Percentiles rank a stretch among this genome's conserved stretches.
These are phyloP conservation scores for Pestalotiopsis sp. DNA, from an alignment of 2,329 filamentous ascomycete species.

Conservation along the genomic window DNA sequence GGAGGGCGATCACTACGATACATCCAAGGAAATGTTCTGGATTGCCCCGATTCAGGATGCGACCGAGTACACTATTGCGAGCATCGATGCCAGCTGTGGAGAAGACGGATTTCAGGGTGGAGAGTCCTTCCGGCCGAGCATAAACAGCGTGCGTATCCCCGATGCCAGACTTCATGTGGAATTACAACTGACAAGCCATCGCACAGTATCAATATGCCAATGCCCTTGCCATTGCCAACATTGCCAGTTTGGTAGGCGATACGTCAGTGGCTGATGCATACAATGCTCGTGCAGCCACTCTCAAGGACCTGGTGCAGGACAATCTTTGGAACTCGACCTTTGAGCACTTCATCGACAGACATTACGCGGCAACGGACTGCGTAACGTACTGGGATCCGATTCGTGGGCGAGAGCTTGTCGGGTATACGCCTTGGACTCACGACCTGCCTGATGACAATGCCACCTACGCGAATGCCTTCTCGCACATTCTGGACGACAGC, in stretches of 20 bases:
- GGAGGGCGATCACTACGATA: conserved; percentile 37
- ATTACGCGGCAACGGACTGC: conserved; percentile 37
- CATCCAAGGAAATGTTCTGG: conserved; percentile 41
- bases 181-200: background rate
- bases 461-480: conserved; percentile 38
- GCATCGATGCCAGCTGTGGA: conserved; percentile 42
- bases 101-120: conserved; percentile 42
- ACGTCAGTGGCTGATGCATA: conserved; percentile 22
- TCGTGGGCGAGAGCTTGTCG: conserved; percentile 44
- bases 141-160: conserved; percentile 33
- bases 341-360: conserved; percentile 46
- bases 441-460: conserved; percentile 40
- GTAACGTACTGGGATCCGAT: conserved; percentile 43
- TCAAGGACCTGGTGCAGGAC: conserved; percentile 39
- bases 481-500: conserved; percentile 35
- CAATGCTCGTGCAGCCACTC: conserved; percentile 31
- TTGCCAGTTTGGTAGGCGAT: conserved; percentile 35
- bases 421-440: conserved; percentile 45
- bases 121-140: conserved; percentile 42
- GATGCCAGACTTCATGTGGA: background rate
- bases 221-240: conserved; percentile 40
- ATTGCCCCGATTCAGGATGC: conserved; percentile 45
- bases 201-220: conserved; percentile 42
- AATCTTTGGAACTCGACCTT: conserved; percentile 46
- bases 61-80: conserved; percentile 47